A percentile compares a stretch with the other conserved stretches of the same genome.
These are phyloP conservation scores for Phyllosticta ampelicida DNA, from an alignment of 2,329 filamentous ascomycete genomes.

Conservation along the genomic window DNA sequence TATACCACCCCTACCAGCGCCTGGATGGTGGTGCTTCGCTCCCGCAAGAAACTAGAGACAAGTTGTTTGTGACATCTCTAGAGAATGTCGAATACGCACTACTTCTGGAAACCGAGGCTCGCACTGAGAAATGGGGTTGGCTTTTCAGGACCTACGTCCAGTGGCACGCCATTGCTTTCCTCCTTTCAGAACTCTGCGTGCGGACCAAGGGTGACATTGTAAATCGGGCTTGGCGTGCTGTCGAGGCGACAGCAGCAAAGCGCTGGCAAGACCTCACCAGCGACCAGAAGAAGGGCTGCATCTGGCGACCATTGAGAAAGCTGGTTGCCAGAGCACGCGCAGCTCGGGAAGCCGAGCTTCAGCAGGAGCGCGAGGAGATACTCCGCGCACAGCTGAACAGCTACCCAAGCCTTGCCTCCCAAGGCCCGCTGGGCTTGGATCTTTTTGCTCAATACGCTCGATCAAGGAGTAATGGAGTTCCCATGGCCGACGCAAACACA, in stretches of 20 bases:
- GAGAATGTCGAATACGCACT: constrained; percentile 64
- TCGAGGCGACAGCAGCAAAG: constrained; percentile 37
- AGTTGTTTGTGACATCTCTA: constrained; percentile 59
- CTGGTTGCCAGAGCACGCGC: constrained; percentile 49
- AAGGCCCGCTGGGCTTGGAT: constrained; percentile 9
- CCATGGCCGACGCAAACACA: background rate
- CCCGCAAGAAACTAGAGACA: constrained; percentile 53
- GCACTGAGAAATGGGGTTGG: constrained; percentile 55
- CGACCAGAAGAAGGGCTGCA: constrained; percentile 32
- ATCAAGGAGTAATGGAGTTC: background rate
- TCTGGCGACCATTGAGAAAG: constrained; percentile 54
- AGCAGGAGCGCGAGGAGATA: constrained; percentile 22
- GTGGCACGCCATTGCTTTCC: constrained; percentile 54
- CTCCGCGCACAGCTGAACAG: constrained; percentile 16
- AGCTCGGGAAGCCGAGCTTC: constrained; percentile 41
- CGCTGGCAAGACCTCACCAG: constrained; percentile 27
- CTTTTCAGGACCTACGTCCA: constrained; percentile 54
- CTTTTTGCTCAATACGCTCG: constrained; percentile 14
- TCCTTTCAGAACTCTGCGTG: constrained; percentile 49
- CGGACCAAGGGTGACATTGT: constrained; percentile 46
- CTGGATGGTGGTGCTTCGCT: constrained; percentile 46
- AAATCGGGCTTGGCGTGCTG: constrained; percentile 49
- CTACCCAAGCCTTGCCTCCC: constrained; percentile 12
- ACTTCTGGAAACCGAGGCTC: constrained; percentile 52
- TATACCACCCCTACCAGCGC: constrained; percentile 63